These are phyloP conservation scores for Picochlorum sp. DNA, from an alignment of 139 green algal species.

Conservation along the genomic window DNA sequence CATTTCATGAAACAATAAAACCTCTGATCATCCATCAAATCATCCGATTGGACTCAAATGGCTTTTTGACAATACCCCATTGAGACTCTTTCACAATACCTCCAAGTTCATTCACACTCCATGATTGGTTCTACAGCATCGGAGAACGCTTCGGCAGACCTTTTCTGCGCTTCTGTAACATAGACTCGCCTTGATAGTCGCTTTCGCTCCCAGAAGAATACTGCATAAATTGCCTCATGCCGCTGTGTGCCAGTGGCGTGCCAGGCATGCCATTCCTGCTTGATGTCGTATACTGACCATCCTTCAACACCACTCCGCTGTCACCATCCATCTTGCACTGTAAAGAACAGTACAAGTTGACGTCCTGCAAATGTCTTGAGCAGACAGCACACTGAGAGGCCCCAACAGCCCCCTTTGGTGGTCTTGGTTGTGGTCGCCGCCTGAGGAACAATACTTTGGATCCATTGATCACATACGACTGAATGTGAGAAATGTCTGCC, in stretches of 20 bases:
- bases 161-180: neutral
- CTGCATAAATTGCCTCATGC: neutral
- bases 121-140: neutral
- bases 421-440: conserved; percentile 54
- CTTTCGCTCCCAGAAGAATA: neutral
- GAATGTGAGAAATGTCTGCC: conserved; percentile 52
- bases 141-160: neutral
- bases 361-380: conserved; percentile 31
- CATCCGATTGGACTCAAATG: no score
- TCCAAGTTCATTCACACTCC: no score
- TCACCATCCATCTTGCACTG: conserved; percentile 34
- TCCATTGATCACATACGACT: conserved; percentile 79
- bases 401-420: conserved; percentile 33
- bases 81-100: no score
- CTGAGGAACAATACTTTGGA: conserved; percentile 70
- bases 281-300: no score
- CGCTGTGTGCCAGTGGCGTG: no score
- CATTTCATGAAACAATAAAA: no score
- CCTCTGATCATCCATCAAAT: no score
- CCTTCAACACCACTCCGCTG: neutral
- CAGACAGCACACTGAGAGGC: conserved; percentile 25
- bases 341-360: conserved; percentile 30
- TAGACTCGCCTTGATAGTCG: neutral
- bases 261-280: no score
- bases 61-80: no score